Evolutionary conservation across 192 early-diverging fungal genomes (phyloP), one percentile per base, ranked within the genome.

Genomic region (Backusella circina): DNA sequence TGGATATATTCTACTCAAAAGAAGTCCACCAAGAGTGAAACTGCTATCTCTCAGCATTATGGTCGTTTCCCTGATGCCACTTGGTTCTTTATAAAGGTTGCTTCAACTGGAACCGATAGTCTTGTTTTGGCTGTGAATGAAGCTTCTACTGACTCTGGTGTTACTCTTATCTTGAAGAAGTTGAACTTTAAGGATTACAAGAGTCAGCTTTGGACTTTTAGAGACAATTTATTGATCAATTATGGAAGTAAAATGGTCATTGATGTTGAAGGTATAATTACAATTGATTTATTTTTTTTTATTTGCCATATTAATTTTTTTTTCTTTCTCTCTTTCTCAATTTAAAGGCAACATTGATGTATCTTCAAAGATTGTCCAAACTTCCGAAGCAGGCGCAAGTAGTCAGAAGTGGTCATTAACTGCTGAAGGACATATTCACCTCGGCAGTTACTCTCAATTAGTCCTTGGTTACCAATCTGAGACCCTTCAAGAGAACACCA

Each of bases 1-100:
- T 78, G 77, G 77, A 12, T 51, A 30, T 38, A 38, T 0, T 37
- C 65, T 21, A 65, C 73, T 32, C 71, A 65, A 23, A 67, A 30
- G 5, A 78, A n/a, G 5, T 21, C 38, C 9, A 77, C 57, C 26
- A 76, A 54, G 0, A 76, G 51, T 16, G 44, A 33, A 33, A 65
- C 68, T 4, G 26, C 44, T 5, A 80, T 73, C 30, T 30, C 72
- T 41, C 68, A 50, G 21, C 79, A 71, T 35, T 30, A 13, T 26
- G 76, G 76, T 71, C n/a, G 71, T 9, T 77, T 77, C 76, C 76
- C 76, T 41, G 39, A 16, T 15, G 70, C 54, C 8, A 70, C 69
- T n/a, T 41, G 61, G 69, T 77, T 77, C 76, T 77, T 77, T 64
- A 39, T 78, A 21, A 78, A 78, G 72, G 41, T 73, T 26, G 37